These are phyloP conservation scores for Lasiosphaeria hispida DNA, from an alignment of 495 filamentous ascomycete species.

Conservation along the genomic window DNA sequence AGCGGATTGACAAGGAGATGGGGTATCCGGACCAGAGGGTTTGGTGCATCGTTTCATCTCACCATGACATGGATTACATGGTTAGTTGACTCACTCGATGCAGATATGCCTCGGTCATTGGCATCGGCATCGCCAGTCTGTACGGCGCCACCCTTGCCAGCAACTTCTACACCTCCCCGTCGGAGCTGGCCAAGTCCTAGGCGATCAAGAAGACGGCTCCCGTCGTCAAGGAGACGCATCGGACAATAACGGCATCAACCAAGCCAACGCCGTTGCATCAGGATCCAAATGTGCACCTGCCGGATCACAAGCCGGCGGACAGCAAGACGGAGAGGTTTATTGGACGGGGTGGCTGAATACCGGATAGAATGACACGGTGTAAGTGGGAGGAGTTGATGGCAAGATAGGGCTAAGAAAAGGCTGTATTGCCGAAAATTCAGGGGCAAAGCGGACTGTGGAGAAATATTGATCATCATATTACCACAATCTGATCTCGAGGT, in stretches of 20 bases:
- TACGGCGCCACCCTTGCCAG: constrained; percentile 5
- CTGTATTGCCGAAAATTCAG: no score
- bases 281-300: background rate
- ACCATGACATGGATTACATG: no score
- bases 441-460: no score
- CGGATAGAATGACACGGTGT: no score
- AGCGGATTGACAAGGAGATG: constrained; percentile 7
- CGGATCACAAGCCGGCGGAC: constrained; percentile 2
- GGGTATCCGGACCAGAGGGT: constrained; percentile 4
- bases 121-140: background rate
- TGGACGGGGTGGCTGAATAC: constrained; percentile 7
- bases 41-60: background rate
- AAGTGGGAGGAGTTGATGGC: no score
- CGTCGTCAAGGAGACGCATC: background rate
- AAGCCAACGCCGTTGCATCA: background rate
- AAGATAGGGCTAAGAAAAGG: no score
- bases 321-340: constrained; percentile 8
- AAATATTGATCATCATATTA: no score
- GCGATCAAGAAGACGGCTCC: background rate
- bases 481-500: no score
- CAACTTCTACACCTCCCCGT: background rate
- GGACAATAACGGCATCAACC: background rate
- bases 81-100: background rate
- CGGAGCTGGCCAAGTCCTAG: no score
- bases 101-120: constrained; percentile 1